Base-by-base conservation (phyloP, 345 rosid species). In the Populus euphratica region DNA sequence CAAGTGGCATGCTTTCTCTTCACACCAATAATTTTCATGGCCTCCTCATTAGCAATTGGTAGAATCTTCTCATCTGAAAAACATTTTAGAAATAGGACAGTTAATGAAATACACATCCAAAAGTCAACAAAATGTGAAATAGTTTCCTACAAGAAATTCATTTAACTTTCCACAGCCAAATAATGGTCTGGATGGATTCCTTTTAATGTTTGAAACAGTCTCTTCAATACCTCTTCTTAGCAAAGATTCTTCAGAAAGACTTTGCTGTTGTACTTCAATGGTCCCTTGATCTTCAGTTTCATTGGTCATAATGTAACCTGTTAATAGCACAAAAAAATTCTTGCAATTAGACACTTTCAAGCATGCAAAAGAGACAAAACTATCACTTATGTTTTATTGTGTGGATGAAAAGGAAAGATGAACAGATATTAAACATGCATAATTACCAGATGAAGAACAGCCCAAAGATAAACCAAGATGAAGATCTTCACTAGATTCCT, bases 1-100 rank as follows among this genome's bases (percentile, higher is more conserved):
- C 81, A 83, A 80, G 83, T 84, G 47, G 81, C 39, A 76, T 65
- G 88, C 78, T 86, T 88, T 87, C 96, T 92, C 88, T 93, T 93
- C 75, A 75, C 67, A 73, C 89, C 90, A 83, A 80, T 80, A 79
- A 72, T 74, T 67, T 75, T 78, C 77, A 77, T 81, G 81, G 84
- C 81, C 80, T 81, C 89, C 74, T 84, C 84, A 69, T 25, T 76
- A 80, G 80, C 79, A 73, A 67, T 82, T 73, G 69, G 72, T 68
- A 74, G 79, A 73, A 79, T 82, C 78, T 79, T 83, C 35, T 82
- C 86, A 74, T 69, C 96, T 91, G 91, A 80, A 85, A 83, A 47
- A 47, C 67, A 79, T 13, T 66, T 63, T 41, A 75, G 56, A 62
- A 64, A 75, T 59, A 69, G 70, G 71, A 74, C 76, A 49, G 47